Evolutionary conservation across 345 rosid species (phyloP).

Genomic region (Linum lewisii): DNA sequence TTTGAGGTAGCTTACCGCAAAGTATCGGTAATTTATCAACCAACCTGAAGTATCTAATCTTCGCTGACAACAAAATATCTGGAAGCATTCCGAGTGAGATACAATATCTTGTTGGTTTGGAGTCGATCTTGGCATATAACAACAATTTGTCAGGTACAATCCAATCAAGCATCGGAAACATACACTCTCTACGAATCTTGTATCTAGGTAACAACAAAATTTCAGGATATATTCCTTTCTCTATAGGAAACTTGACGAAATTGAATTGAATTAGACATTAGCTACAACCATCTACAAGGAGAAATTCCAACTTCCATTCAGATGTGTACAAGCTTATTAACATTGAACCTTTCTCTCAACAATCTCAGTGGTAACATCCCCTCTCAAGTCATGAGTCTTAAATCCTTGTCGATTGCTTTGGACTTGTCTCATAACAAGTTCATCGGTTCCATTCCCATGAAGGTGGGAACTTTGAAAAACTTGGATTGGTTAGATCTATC

Average conservation of each 20-base stretch:
- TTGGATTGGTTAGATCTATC: conserved; percentile 6
- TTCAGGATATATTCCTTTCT: conserved; percentile 7
- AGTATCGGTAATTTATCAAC: conserved; percentile 17
- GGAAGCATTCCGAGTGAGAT: conserved; percentile 18
- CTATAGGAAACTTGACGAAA: conserved; percentile 9
- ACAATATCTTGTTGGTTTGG: conserved; percentile 10
- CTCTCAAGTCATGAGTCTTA: conserved; percentile 1
- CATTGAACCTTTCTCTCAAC: conserved; percentile 3
- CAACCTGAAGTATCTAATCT: fast-evolving
- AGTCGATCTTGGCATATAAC: background rate
- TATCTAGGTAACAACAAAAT: conserved; percentile 1
- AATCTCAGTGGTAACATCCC: conserved; percentile 14
- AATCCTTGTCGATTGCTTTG: background rate
- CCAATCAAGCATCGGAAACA: conserved; percentile 12
- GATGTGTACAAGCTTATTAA: background rate
- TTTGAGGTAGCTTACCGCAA: conserved; percentile 15
- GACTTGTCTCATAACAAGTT: conserved; percentile 5
- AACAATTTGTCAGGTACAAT: conserved; percentile 13
- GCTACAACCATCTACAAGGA: conserved; percentile 15
- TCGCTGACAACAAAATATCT: background rate
- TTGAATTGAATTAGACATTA: background rate
- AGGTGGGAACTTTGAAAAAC: conserved; percentile 9
- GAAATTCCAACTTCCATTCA: conserved; percentile 14
- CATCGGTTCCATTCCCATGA: conserved; percentile 2
- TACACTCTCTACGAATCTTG: conserved; percentile 1